Conservation (phyloP, 2,329 filamentous ascomycete genomes). For the Phyllosticta citriasiana region DNA sequence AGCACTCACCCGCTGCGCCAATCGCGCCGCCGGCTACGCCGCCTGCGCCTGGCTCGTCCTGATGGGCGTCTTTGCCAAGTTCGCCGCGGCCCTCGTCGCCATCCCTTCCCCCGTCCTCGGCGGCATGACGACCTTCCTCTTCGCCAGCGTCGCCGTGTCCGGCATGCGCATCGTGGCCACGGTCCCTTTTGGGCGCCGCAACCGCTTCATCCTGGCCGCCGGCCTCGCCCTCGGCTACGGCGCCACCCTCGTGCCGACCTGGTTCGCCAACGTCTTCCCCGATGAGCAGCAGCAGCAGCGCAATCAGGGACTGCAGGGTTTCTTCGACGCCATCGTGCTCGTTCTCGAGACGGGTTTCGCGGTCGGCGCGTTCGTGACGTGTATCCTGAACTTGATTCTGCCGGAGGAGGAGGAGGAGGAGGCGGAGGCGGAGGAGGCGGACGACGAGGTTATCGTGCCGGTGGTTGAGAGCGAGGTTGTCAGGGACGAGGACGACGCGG, state of each 20-base stretch:
- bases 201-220: slow-evolving; percentile 71
- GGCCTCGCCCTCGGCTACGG: slow-evolving; percentile 61
- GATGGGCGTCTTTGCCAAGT: slow-evolving; percentile 77
- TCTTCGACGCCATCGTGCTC: slow-evolving; percentile 55
- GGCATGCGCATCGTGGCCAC: slow-evolving; percentile 67
- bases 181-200: slow-evolving; percentile 66
- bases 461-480: slow-evolving; percentile 15
- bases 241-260: slow-evolving; percentile 40
- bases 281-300: slow-evolving; percentile 58
- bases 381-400: slow-evolving; percentile 64
- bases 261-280: slow-evolving; percentile 63
- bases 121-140: slow-evolving; percentile 63
- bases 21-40: slow-evolving; percentile 69
- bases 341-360: slow-evolving; percentile 54
- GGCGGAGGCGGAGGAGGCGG: slow-evolving; percentile 28
- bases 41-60: slow-evolving; percentile 67
- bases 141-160: slow-evolving; percentile 64
- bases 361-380: slow-evolving; percentile 61
- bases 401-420: slow-evolving; percentile 57
- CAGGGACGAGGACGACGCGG: not conserved
- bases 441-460: slow-evolving; percentile 27
- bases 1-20: slow-evolving; percentile 70
- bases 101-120: slow-evolving; percentile 50
- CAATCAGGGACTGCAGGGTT: slow-evolving; percentile 59
- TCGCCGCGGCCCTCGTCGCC: slow-evolving; percentile 66